phyloP scores from a whole-genome alignment of 257 asterid genomes.

The Fraxinus cuspidata region DNA sequence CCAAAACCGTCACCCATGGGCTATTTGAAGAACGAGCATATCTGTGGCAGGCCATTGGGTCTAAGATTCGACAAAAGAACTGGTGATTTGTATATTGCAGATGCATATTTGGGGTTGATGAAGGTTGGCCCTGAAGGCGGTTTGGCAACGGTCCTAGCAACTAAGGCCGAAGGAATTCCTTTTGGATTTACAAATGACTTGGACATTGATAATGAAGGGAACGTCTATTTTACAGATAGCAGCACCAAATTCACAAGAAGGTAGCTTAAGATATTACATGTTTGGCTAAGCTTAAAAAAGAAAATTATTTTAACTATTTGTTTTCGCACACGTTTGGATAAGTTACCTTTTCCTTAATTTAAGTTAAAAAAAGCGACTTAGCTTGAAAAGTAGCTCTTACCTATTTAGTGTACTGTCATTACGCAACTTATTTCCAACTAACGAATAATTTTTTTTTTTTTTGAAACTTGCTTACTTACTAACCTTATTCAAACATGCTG shows the following conservation, averaged over 20 bases:
- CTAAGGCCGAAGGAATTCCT: conserved; percentile 84
- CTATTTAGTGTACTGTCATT: too few species aligned
- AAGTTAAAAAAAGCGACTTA: too few species aligned
- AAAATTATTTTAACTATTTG: neutral
- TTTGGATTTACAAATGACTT: conserved; percentile 77
- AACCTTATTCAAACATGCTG: too few species aligned
- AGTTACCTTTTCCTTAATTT: neutral
- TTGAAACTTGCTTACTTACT: too few species aligned
- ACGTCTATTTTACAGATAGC: conserved; percentile 89
- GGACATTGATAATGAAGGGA: conserved; percentile 83
- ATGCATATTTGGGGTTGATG: conserved; percentile 94
- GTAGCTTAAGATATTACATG: conserved; percentile 32
- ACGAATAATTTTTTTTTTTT: too few species aligned
- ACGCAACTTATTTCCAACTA: too few species aligned
- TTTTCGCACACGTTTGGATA: neutral
- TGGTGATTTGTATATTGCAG: conserved; percentile 92
- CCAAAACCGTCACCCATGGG: conserved; percentile 59
- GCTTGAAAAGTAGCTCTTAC: too few species aligned
- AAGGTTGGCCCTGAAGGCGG: conserved; percentile 98
- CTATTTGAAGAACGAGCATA: conserved; percentile 84
- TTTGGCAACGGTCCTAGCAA: conserved; percentile 63
- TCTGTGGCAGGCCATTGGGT: conserved; percentile 97
- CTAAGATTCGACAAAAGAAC: conserved; percentile 73
- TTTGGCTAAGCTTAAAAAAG: neutral
- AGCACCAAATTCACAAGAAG: conserved; percentile 75